These are phyloP conservation scores for Vaucheria bursata DNA, from an alignment of 352 stramenopile species.

Conservation along the genomic window DNA sequence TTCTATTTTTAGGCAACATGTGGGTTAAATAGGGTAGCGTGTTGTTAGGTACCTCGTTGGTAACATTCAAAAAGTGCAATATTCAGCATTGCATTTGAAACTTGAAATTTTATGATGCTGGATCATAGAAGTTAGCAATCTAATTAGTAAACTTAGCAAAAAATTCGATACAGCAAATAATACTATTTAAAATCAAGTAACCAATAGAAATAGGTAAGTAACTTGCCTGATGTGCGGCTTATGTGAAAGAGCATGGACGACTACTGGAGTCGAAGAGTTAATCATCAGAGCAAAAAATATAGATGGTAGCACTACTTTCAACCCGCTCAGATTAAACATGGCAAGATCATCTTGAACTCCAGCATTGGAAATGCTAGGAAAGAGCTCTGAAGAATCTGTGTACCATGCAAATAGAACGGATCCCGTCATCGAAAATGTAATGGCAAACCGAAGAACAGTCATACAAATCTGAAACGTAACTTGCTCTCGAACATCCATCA, in stretches of 20 bases:
- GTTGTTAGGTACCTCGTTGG: too few relatives aligned
- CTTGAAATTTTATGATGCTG: too few relatives aligned
- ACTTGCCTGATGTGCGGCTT: constrained; percentile 33
- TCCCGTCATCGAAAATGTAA: constrained; percentile 16
- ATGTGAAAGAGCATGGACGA: constrained; percentile 20
- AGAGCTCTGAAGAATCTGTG: constrained; percentile 13
- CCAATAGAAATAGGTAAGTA: too few relatives aligned
- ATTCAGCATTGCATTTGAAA: too few relatives aligned
- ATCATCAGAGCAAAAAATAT: constrained; percentile 30
- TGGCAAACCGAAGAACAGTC: constrained; percentile 14
- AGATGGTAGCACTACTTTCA: constrained; percentile 14
- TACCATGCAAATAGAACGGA: constrained; percentile 6
- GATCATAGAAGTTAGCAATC: too few relatives aligned
- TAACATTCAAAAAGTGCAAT: too few relatives aligned
- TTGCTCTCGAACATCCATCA: constrained; percentile 34
- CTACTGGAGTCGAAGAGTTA: constrained; percentile 3
- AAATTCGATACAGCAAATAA: too few relatives aligned
- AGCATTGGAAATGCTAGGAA: neutral
- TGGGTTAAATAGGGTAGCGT: too few relatives aligned
- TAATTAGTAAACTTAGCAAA: too few relatives aligned
- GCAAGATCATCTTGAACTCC: neutral
- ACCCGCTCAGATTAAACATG: constrained; percentile 9
- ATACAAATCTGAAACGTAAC: constrained; percentile 12
- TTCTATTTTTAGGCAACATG: too few relatives aligned
- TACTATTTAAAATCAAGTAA: too few relatives aligned